phyloP scores from a whole-genome alignment of 176 grass and related monocot species.

The Ampelocalamus luodianensis region DNA sequence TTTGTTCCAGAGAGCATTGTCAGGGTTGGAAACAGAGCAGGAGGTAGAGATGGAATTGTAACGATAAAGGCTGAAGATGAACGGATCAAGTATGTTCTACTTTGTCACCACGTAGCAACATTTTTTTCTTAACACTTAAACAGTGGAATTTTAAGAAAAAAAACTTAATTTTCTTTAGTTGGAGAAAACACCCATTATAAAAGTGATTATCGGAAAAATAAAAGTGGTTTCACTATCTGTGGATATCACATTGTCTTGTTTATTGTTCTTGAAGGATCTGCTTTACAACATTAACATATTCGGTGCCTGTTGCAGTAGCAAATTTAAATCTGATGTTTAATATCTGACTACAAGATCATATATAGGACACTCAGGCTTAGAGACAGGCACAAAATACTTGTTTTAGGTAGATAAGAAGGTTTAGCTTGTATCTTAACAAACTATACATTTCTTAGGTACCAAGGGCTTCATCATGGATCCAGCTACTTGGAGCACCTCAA shows the following conservation, averaged over 20 bases:
- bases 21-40: conserved; percentile 68
- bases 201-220: background rate
- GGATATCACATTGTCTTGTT: no score
- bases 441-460: conserved; percentile 58
- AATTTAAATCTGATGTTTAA: no score
- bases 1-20: conserved; percentile 90
- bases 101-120: background rate
- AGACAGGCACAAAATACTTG: background rate
- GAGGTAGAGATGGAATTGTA: conserved; percentile 65
- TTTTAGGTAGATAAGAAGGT: background rate
- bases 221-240: no score
- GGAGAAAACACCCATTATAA: background rate
- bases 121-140: no score
- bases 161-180: background rate
- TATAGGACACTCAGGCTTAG: no score
- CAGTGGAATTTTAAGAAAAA: background rate
- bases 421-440: conserved; percentile 3
- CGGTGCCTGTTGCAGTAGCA: no score
- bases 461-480: conserved; percentile 93
- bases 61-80: conserved; percentile 65
- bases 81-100: conserved; percentile 72
- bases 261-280: no score
- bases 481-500: conserved; percentile 93
- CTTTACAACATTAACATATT: no score
- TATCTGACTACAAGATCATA: no score